A percentile compares a stretch with the other conserved stretches of the same genome.
Evolutionary conservation across 1,139 yeast genomes (phyloP).

Genomic region (Saccharomyces uvarum): DNA sequence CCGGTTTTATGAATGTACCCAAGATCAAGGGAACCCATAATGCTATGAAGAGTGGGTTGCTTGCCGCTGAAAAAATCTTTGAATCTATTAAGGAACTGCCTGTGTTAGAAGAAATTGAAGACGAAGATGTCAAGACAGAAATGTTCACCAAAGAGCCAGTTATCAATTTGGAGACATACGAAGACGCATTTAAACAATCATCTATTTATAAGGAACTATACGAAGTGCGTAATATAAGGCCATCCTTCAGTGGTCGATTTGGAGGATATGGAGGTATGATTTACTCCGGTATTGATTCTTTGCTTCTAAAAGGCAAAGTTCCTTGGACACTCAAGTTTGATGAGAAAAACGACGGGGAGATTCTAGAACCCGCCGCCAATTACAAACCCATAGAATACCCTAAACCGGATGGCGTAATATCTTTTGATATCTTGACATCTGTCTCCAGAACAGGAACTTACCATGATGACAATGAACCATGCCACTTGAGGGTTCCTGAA

Average conservation of each 20-base stretch:
- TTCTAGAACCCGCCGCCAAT: slow-evolving; percentile 59
- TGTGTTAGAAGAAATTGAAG: slow-evolving; percentile 32
- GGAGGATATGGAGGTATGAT: slow-evolving; percentile 74
- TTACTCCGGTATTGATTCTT: slow-evolving; percentile 79
- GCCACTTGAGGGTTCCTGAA: slow-evolving; percentile 74
- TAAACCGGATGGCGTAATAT: slow-evolving; percentile 83
- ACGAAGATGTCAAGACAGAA: slow-evolving; percentile 34
- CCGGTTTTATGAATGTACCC: slow-evolving; percentile 95
- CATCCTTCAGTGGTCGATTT: slow-evolving; percentile 66
- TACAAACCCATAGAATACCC: slow-evolving; percentile 76
- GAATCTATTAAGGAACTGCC: slow-evolving; percentile 44
- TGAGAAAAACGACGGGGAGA: slow-evolving; percentile 59
- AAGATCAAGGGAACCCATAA: slow-evolving; percentile 97
- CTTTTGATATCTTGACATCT: slow-evolving; percentile 85
- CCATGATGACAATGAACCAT: slow-evolving; percentile 89
- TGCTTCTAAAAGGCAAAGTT: slow-evolving; percentile 65
- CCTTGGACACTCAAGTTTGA: slow-evolving; percentile 79
- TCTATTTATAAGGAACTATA: slow-evolving; percentile 82
- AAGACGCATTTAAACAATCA: slow-evolving; percentile 56
- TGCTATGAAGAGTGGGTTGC: slow-evolving; percentile 88
- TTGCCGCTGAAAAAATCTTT: slow-evolving; percentile 83
- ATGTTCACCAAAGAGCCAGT: slow-evolving; percentile 24
- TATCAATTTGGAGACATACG: slow-evolving; percentile 51
- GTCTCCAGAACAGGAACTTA: slow-evolving; percentile 93
- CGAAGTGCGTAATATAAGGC: slow-evolving; percentile 82